A percentile compares a stretch with the other conserved stretches of the same genome.
These are phyloP conservation scores for Raffaelea deltoideospora DNA, from an alignment of 2,329 filamentous ascomycete genomes.

Conservation along the genomic window DNA sequence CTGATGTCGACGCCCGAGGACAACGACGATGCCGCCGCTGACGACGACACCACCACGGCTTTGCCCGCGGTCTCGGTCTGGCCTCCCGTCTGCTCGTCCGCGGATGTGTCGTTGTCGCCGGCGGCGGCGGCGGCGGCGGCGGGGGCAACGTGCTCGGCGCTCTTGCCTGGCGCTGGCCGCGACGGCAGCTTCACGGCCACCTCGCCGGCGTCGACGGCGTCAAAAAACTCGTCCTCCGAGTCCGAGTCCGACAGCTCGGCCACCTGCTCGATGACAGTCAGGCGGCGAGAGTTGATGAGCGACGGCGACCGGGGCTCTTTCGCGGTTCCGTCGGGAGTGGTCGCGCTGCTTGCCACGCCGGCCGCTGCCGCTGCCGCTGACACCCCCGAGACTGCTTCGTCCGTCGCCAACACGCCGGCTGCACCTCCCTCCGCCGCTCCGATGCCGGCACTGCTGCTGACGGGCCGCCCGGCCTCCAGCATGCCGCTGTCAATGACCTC, in stretches of 20 bases:
- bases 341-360: too few species aligned
- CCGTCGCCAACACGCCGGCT: slow-evolving; percentile 1
- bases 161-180: slow-evolving; percentile 26
- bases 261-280: slow-evolving; percentile 44
- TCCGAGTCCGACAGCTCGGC: slow-evolving; percentile 66
- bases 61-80: neutral
- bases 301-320: slow-evolving; percentile 28
- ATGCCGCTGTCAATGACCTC: slow-evolving; percentile 56
- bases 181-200: slow-evolving; percentile 59
- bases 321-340: slow-evolving; percentile 3
- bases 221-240: slow-evolving; percentile 81
- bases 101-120: slow-evolving; percentile 21
- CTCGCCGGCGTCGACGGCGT: slow-evolving; percentile 86
- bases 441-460: neutral
- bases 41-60: slow-evolving; percentile 26
- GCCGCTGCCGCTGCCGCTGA: neutral
- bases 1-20: slow-evolving; percentile 50
- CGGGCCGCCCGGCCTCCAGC: slow-evolving; percentile 9
- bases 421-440: neutral
- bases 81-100: neutral
- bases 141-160: neutral
- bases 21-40: too few species aligned
- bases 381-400: neutral
- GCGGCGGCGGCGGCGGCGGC: slow-evolving; percentile 11
- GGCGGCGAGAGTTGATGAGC: slow-evolving; percentile 37